Evolutionary conservation across 225 moss, liverwort and hornwort genomes (phyloP).

Genomic region (Polytrichum formosum): DNA sequence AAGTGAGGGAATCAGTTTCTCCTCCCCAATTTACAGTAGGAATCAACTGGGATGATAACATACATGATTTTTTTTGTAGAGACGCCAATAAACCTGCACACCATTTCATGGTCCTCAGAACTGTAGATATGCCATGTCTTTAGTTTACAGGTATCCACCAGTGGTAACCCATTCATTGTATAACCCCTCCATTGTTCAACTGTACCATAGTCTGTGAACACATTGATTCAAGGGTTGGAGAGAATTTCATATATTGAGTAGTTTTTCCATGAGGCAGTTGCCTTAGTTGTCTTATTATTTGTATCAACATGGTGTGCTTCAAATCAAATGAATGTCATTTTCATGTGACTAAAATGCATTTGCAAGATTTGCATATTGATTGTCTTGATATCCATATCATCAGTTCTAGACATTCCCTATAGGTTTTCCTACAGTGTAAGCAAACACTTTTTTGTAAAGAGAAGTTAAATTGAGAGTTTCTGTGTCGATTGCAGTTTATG

Average conservation of each 20-base stretch:
- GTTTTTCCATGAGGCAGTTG: background rate
- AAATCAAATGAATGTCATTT: too few relatives aligned
- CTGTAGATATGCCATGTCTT: slow-evolving; percentile 18
- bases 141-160: slow-evolving; percentile 11
- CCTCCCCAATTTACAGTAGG: slow-evolving; percentile 3
- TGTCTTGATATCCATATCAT: too few relatives aligned
- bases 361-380: too few relatives aligned
- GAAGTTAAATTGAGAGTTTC: too few relatives aligned
- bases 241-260: slow-evolving; percentile 4
- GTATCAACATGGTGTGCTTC: background rate
- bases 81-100: slow-evolving; percentile 25
- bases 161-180: slow-evolving; percentile 9
- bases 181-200: slow-evolving; percentile 4
- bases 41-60: slow-evolving; percentile 3
- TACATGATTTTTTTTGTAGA: slow-evolving; percentile 25
- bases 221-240: slow-evolving; percentile 14
- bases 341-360: too few relatives aligned
- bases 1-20: slow-evolving; percentile 4
- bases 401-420: too few relatives aligned
- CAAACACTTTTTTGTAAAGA: too few relatives aligned
- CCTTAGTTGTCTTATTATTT: background rate
- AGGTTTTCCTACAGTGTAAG: too few relatives aligned
- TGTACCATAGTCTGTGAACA: slow-evolving; percentile 30
- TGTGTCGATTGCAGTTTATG: too few relatives aligned
- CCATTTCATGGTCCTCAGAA: slow-evolving; percentile 2